Evolutionary conservation across 352 stramenopile genomes (phyloP), one percentile per base, ranked within the genome.

Genomic region (Globisporangium irregulare): DNA sequence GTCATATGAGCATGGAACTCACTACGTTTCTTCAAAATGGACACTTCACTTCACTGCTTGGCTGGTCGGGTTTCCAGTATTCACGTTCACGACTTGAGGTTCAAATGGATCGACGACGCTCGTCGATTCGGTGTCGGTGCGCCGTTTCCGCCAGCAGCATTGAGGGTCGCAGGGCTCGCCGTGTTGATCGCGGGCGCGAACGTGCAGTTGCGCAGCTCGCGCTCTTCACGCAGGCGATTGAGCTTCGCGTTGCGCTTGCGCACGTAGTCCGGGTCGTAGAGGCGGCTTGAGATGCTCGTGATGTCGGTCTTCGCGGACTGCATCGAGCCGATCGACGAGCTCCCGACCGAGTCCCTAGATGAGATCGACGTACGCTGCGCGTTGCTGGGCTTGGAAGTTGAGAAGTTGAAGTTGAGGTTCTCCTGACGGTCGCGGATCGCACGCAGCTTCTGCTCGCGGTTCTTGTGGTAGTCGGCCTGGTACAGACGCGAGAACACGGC

Each of bases 181-280:
- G 67, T 29, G 59, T 92, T 93, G 67, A 92, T 90, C 20, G 78
- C 76, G 25, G 87, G 87, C 38, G 76, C 64, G 67, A 94, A 95
- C 9, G 87, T 95, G 64, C 87, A 95, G 32, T 90, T 77, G 50
- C 86, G 86, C 72, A 95, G 72, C 67, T 95, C 87, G 27, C 86
- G 84, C 73, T 95, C 86, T 53, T 93, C 81, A 14, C 78, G 73
- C 77, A 95, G 81, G 20, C 83, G 81, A 27, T 89, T 76, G n/a
- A 95, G 78, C 51, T 85, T 79, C 41, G 82, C 84, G 56, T 87
- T 91, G 62, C 87, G 84, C 66, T 93, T 93, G 50, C 77, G 77
- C 62, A 94, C 76, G 72, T 95, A 95, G 9, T 94, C 86, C 7
- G 87, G 86, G 69, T 95, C 86, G 75, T 95, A 95, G 46, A 95